Base-by-base conservation (phyloP, 2,329 filamentous ascomycete species). In the Raffaelea deltoideospora region DNA sequence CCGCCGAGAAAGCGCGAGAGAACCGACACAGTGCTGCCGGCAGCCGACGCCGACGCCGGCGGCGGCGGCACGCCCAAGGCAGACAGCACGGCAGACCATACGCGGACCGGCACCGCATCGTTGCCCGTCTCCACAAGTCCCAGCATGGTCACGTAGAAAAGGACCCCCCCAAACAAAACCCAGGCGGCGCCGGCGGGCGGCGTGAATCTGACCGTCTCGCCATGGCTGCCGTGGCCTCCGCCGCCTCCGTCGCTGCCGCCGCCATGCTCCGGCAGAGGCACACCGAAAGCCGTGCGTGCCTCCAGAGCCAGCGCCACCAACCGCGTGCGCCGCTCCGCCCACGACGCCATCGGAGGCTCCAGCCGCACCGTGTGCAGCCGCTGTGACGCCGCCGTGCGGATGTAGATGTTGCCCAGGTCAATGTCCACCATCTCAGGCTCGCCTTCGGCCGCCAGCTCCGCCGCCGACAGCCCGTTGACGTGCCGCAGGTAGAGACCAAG, bases 401-500 rank as follows among this genome's bases (percentile, higher is more conserved):
- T 64, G 26, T 63, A 70, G 58, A 95, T 68, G 44, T 66, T 55
- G 26, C 64, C 55, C 39, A 84, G 65, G 23, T 66, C 64, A 42
- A 93, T 63, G 52, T 86, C 77, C 37, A 65, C 61, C 45, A 94
- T 63, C 28, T 62, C 57, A 17, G 81, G 73, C 33, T 28, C 39
- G 21, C 44, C 44, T 17, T 43, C 46, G 31, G 45, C 35, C 22
- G 47, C 44, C 13, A 46, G 42, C 22, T 49, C 37, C 14, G 39
- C 32, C 17, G 63, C 59, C 39, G 69, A 59, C 31, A 83, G 61
- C 14, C 63, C 55, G 52, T 62, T 65, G 61, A 76, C 85, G 55
- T 85, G 72, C 44, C 76, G 76, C n/a, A 92, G 71, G 57, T 87
- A 93, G 51, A 79, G 69, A 39, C 70, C 61, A 34, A 94, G 73